A percentile compares a stretch with the other conserved stretches of the same genome.
Evolutionary conservation across 1,284 basidiomycete species (phyloP).

Genomic region (Leccinum subfulvum): DNA sequence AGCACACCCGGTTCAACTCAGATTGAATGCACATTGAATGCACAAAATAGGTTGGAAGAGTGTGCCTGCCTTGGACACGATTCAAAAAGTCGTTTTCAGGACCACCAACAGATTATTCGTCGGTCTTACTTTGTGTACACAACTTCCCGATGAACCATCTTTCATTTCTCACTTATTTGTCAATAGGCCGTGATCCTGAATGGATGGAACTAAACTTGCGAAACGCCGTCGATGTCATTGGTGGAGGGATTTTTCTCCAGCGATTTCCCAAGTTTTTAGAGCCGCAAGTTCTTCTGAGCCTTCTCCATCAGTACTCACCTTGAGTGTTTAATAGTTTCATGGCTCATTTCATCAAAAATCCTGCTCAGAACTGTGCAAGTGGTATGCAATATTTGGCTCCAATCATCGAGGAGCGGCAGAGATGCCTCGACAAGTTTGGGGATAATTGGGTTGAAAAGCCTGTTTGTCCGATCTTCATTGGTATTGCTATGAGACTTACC

Average conservation of each 20-base stretch:
- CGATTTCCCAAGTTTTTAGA: conserved; percentile 39
- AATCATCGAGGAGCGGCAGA: conserved; percentile 38
- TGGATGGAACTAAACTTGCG: conserved; percentile 37
- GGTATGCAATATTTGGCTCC: conserved; percentile 34
- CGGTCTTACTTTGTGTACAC: conserved; percentile 40
- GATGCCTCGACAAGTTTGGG: conserved; percentile 32
- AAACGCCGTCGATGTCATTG: conserved; percentile 34
- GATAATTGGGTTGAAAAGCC: conserved; percentile 39
- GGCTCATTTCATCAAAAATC: conserved; percentile 23
- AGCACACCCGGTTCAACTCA: background rate
- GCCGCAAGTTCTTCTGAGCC: conserved; percentile 29
- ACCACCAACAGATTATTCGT: conserved; percentile 40
- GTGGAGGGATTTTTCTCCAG: conserved; percentile 28
- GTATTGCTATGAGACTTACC: background rate
- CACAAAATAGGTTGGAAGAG: conserved; percentile 31
- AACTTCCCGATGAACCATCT: too few species aligned
- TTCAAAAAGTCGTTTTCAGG: conserved; percentile 33
- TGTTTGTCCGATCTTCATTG: conserved; percentile 23
- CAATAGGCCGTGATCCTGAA: conserved; percentile 40
- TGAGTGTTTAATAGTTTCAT: background rate
- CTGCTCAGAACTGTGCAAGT: conserved; percentile 9
- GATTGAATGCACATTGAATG: background rate
- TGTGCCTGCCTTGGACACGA: conserved; percentile 18
- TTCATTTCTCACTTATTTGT: background rate
- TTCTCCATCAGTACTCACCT: background rate